Percentiles rank a stretch among this genome's conserved stretches.
Conservation (phyloP, 352 stramenopile genomes). For the Pythium graminicola region DNA sequence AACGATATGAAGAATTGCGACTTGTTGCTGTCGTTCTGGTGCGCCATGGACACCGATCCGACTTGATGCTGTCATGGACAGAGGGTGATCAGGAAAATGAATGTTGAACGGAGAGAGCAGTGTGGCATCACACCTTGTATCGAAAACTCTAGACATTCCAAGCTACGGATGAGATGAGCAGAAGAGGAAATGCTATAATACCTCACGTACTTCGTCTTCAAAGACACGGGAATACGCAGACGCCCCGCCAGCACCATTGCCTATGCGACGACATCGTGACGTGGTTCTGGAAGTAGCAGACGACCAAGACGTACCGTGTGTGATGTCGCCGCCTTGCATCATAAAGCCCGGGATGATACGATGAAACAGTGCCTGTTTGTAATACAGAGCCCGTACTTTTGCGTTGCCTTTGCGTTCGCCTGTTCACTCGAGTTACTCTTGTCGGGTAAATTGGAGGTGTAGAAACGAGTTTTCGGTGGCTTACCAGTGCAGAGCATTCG, state of each 20-base stretch:
- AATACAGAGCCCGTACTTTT: constrained; percentile 58
- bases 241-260: constrained; percentile 90
- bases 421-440: too few species aligned
- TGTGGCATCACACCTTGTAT: constrained; percentile 41
- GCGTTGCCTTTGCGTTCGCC: constrained; percentile 44
- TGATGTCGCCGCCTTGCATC: constrained; percentile 95
- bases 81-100: background rate
- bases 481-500: constrained; percentile 62
- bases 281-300: too few species aligned
- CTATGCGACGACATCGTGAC: constrained; percentile 20
- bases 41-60: constrained; percentile 97
- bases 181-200: too few species aligned
- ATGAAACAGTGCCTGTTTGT: constrained; percentile 95
- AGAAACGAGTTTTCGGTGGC: too few species aligned
- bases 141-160: constrained; percentile 69
- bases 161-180: background rate
- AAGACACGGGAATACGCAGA: constrained; percentile 94
- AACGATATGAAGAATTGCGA: constrained; percentile 99
- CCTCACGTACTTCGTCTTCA: constrained; percentile 91
- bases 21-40: constrained; percentile 95
- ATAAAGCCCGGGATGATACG: constrained; percentile 98
- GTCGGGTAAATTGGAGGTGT: too few species aligned
- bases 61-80: constrained; percentile 56
- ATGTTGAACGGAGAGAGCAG: background rate
- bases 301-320: constrained; percentile 53